Percentiles rank a stretch among this genome's conserved stretches.
Conservation (phyloP, 192 early-diverging fungal species). For the Pilobolus umbonatus region DNA sequence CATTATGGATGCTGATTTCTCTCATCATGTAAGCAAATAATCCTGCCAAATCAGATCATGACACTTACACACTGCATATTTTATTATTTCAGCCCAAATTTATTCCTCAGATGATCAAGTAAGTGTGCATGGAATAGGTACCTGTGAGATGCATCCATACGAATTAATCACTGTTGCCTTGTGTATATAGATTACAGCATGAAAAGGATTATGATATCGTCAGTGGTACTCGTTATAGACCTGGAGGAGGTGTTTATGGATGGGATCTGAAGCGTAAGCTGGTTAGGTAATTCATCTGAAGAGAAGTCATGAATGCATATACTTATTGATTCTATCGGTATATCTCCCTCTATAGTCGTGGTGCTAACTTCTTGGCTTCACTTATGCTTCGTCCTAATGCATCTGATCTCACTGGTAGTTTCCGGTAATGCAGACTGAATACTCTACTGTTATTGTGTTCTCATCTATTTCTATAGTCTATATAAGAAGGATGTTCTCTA, state of each 20-base stretch:
- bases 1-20: conserved; percentile 99
- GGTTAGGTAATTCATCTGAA: conserved; percentile 52
- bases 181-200: conserved; percentile 62
- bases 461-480: conserved; percentile 43
- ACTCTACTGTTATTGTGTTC: too few species aligned
- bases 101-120: conserved; percentile 89
- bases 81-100: conserved; percentile 74
- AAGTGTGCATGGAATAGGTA: conserved; percentile 28
- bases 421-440: conserved; percentile 65
- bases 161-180: too few species aligned
- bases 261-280: conserved; percentile 97
- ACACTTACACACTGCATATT: not conserved
- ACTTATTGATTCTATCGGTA: not conserved
- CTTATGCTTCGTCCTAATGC: conserved; percentile 83
- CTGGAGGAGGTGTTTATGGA: conserved; percentile 92
- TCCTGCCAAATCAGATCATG: not conserved
- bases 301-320: not conserved
- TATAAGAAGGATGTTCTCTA: conserved; percentile 91
- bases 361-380: conserved; percentile 93
- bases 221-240: conserved; percentile 86
- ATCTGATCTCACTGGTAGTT: conserved; percentile 92
- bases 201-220: conserved; percentile 86
- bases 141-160: too few species aligned
- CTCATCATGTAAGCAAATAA: conserved; percentile 76
- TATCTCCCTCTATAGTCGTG: conserved; percentile 55